A percentile compares a stretch with the other conserved stretches of the same genome.
phyloP scores from a whole-genome alignment of 495 filamentous ascomycete genomes.

The Sordaria brevicollis region DNA sequence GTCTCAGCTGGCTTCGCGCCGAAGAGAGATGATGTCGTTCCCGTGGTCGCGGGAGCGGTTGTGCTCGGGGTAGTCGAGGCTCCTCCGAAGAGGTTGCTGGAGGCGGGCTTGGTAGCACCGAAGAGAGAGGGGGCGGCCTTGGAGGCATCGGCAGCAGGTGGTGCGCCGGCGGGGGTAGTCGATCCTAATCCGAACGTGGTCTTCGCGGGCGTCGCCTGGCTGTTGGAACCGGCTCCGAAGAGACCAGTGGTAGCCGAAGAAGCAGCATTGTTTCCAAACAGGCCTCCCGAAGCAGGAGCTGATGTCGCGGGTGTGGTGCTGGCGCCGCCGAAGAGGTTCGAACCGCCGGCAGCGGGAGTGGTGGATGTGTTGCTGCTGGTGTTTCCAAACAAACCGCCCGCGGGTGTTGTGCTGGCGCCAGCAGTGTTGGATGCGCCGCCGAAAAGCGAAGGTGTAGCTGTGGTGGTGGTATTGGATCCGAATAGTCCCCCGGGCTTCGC shows the following conservation, averaged over 20 bases:
- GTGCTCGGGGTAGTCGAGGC: background rate
- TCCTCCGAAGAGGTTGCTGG: background rate
- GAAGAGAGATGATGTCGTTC: slow-evolving; percentile 1
- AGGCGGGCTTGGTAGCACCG: background rate
- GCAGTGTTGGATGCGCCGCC: slow-evolving; percentile 12
- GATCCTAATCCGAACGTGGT: slow-evolving; percentile 19
- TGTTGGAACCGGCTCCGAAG: background rate
- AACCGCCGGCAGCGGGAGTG: slow-evolving; percentile 2
- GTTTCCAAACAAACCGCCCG: slow-evolving; percentile 15
- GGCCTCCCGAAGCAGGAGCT: background rate
- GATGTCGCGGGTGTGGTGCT: background rate
- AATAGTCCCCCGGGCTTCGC: slow-evolving; percentile 20
- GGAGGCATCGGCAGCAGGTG: slow-evolving; percentile 2
- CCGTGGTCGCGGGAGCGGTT: background rate
- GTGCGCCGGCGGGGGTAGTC: background rate
- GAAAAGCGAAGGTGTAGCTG: slow-evolving; percentile 12
- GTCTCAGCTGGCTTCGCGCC: background rate
- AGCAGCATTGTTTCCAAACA: slow-evolving; percentile 29
- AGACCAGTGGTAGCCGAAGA: slow-evolving; percentile 19
- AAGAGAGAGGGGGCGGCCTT: slow-evolving; percentile 9
- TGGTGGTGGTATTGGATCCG: slow-evolving; percentile 14
- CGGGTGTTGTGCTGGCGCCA: slow-evolving; percentile 5
- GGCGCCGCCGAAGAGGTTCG: background rate
- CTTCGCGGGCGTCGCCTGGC: slow-evolving; percentile 15
- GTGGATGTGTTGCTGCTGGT: slow-evolving; percentile 7